Percentiles rank a stretch among this genome's conserved stretches.
Conservation (phyloP, 2,329 filamentous ascomycete genomes). For the Samsoniella hepiali region DNA sequence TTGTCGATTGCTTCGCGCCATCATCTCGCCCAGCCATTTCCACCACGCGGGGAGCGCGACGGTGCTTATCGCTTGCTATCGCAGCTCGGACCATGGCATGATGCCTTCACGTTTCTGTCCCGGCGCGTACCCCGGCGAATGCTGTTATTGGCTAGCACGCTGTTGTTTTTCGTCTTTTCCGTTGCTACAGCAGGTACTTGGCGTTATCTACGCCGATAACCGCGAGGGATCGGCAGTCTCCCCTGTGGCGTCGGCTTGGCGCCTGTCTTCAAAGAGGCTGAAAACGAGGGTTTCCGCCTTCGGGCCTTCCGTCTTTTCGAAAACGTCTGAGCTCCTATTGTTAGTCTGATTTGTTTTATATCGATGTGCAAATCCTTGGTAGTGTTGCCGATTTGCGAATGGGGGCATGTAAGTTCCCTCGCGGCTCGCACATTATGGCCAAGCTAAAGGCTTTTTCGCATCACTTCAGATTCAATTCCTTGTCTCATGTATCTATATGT, state of each 20-base stretch:
- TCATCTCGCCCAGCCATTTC: neutral
- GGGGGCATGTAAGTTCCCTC: no score
- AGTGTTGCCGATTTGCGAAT: no score
- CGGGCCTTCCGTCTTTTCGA: neutral
- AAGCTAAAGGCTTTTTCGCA: no score
- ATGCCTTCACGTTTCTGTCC: neutral
- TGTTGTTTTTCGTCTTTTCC: neutral
- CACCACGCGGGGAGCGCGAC: slow-evolving; percentile 4
- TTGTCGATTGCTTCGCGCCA: neutral
- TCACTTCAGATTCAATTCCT: no score
- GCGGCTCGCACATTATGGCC: no score
- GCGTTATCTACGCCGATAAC: neutral
- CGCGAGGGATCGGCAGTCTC: neutral
- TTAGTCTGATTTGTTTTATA: neutral
- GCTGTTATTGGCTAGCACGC: neutral
- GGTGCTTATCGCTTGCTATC: neutral
- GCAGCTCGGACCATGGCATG: neutral
- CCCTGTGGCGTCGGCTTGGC: slow-evolving; percentile 10
- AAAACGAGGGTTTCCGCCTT: slow-evolving; percentile 7
- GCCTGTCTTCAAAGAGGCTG: neutral
- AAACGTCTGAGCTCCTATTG: neutral
- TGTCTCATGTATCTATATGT: neutral
- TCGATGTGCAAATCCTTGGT: no score
- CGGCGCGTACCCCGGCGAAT: slow-evolving; percentile 13
- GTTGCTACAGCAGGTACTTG: neutral